These are phyloP conservation scores for Pseudocercospora fijiensis DNA, from an alignment of 2,329 filamentous ascomycete species.

Conservation along the genomic window DNA sequence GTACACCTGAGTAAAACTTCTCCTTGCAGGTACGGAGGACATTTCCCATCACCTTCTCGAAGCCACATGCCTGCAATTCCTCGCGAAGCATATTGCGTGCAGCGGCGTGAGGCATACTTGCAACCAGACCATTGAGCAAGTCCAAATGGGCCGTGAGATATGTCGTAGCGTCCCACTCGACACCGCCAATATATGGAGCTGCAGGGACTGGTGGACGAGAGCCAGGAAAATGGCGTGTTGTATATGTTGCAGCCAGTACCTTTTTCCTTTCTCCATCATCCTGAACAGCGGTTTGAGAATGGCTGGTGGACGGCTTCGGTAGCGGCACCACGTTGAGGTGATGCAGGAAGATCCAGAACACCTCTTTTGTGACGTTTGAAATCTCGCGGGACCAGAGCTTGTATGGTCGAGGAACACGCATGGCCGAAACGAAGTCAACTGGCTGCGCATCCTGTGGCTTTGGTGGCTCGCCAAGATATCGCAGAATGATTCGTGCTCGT, in stretches of 20 bases:
- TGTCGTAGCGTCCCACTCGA: conserved; percentile 98
- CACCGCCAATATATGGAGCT: conserved; percentile 91
- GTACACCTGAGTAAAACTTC: conserved; percentile 92
- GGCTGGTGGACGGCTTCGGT: conserved; percentile 41
- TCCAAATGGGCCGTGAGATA: conserved; percentile 92
- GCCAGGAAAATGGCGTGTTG: conserved; percentile 73
- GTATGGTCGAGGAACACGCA: conserved; percentile 84
- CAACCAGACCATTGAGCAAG: conserved; percentile 84
- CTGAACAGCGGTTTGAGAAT: conserved; percentile 28
- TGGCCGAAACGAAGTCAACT: conserved; percentile 82
- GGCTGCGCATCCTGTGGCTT: conserved; percentile 73
- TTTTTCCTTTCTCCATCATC: conserved; percentile 25
- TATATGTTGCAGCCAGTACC: conserved; percentile 43
- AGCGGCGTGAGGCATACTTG: conserved; percentile 67
- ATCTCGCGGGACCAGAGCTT: conserved; percentile 93
- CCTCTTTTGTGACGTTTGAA: conserved; percentile 90
- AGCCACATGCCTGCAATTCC: conserved; percentile 78
- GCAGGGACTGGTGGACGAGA: conserved; percentile 88
- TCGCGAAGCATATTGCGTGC: conserved; percentile 77
- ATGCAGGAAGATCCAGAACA: conserved; percentile 99
- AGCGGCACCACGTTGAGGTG: conserved; percentile 82
- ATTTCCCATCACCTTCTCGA: conserved; percentile 83
- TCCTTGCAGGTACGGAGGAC: conserved; percentile 91
- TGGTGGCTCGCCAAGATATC: conserved; percentile 78
- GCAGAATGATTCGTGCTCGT: conserved; percentile 71